Percentiles rank a stretch among this genome's conserved stretches.
Evolutionary conservation across 2,329 filamentous ascomycete species (phyloP).

Genomic region (Epichloe brachyelytri): DNA sequence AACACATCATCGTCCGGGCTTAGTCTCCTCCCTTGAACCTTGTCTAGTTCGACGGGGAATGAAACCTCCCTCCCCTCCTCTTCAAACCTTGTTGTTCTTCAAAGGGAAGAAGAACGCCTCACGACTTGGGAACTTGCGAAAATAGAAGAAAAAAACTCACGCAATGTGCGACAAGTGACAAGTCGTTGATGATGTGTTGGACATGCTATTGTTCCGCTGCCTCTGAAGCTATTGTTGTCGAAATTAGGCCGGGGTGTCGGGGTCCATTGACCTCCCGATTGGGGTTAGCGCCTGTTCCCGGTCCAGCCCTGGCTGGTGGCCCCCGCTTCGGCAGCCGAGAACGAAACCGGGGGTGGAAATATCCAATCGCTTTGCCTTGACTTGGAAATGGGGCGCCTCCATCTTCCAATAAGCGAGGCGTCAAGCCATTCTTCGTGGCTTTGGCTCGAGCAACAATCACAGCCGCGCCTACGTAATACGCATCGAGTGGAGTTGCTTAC

Average conservation of each 20-base stretch:
- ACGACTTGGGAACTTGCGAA: neutral
- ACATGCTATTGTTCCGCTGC: constrained; percentile 17
- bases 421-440: too few relatives aligned
- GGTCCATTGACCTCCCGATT: constrained; percentile 14
- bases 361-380: neutral
- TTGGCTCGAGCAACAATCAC: neutral
- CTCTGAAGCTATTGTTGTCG: constrained; percentile 20
- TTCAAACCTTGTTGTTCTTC: neutral
- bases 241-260: constrained; percentile 9
- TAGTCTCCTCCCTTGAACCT: neutral
- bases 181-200: neutral
- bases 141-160: too few relatives aligned
- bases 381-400: too few relatives aligned
- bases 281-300: constrained; percentile 17
- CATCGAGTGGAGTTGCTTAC: neutral
- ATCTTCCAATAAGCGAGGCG: too few relatives aligned
- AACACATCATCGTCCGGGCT: neutral
- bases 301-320: constrained; percentile 4
- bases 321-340: neutral
- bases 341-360: neutral
- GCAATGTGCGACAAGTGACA: neutral
- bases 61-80: neutral
- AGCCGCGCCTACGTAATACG: neutral
- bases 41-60: neutral
- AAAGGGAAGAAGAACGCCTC: neutral